Base-by-base conservation (phyloP, 108 stramenopile species). In the Nitzschia sp. region DNA sequence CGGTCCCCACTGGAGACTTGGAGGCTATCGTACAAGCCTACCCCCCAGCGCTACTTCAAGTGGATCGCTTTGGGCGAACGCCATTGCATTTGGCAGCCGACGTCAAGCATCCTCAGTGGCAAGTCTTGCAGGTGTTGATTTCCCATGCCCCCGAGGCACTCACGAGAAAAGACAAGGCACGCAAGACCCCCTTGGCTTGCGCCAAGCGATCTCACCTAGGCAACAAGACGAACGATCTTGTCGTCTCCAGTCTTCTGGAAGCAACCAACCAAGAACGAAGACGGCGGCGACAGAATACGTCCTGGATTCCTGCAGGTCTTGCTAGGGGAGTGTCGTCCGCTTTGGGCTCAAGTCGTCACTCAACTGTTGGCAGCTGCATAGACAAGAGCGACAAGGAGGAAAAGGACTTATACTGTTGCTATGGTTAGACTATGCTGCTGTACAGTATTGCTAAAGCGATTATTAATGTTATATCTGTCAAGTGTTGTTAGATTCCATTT, bases 221-320 rank as follows among this genome's bases (percentile, higher is more conserved):
- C 13, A 21, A 21, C 23, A 25, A 30, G 17, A 26, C 38, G 5
- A 44, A 64, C 25, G 63, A 45, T 30, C 22, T 64, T 3, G 21
- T 64, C 1, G 22, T 64, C 9, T 30, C 45, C 8, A 35, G 21
- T 48, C 44, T 64, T 2, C 47, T 26, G 5, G 63, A 64, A 11
- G 41, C 41, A 19, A 64, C 63, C n/a, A 31, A 28, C 4, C 63
- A 34, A 6, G 63, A 64, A 64, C 63, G 63, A 3, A 3, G 63
- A 50, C 48, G 13, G 4, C 9, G 48, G 5, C 9, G 48, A 50
- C 38, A 41, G 13, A 13, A 11, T 11, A 11, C 38, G 38, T 41
- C 38, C 6, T 41, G 38, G 38, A 41, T 41, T 41, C 38, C 38
- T 41, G 6, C 13, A 13, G 13, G 38, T 41, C 38, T 41, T 50